These are phyloP conservation scores for Penstemon newberryi DNA, from an alignment of 257 asterid genomes.

Conservation along the genomic window DNA sequence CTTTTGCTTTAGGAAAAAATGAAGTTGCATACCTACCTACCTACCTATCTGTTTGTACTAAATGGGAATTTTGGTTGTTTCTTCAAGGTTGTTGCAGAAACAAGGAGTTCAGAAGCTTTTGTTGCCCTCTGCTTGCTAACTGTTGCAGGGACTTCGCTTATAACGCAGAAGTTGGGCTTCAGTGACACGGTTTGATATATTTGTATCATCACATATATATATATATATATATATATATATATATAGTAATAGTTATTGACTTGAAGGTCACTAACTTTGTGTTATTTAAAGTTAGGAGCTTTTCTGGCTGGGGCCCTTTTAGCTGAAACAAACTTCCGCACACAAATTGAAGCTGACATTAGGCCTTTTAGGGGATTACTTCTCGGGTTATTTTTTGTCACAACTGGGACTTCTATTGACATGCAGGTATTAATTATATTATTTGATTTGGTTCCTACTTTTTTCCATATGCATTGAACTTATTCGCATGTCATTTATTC, in stretches of 20 bases:
- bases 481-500: not conserved
- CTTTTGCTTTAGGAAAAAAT: constrained; percentile 19
- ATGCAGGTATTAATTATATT: constrained; percentile 55
- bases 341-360: constrained; percentile 99
- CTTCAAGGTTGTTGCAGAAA: constrained; percentile 89
- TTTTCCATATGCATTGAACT: not conserved
- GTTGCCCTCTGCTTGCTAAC: constrained; percentile 97
- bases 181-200: constrained; percentile 88
- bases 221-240: not conserved
- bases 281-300: constrained; percentile 83
- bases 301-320: constrained; percentile 93
- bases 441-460: not conserved
- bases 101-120: constrained; percentile 97
- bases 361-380: constrained; percentile 98
- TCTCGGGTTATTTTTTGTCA: constrained; percentile 94
- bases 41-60: not conserved
- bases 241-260: constrained; percentile 14
- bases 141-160: constrained; percentile 94
- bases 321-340: constrained; percentile 96
- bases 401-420: constrained; percentile 96
- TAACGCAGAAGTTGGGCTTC: constrained; percentile 92
- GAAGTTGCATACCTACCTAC: constrained; percentile 7
- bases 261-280: constrained; percentile 25
- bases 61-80: constrained; percentile 32
- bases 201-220: constrained; percentile 20